Evolutionary conservation across 2,329 filamentous ascomycete genomes (phyloP), one percentile per base, ranked within the genome.

Genomic region (Chaetomium sp.): DNA sequence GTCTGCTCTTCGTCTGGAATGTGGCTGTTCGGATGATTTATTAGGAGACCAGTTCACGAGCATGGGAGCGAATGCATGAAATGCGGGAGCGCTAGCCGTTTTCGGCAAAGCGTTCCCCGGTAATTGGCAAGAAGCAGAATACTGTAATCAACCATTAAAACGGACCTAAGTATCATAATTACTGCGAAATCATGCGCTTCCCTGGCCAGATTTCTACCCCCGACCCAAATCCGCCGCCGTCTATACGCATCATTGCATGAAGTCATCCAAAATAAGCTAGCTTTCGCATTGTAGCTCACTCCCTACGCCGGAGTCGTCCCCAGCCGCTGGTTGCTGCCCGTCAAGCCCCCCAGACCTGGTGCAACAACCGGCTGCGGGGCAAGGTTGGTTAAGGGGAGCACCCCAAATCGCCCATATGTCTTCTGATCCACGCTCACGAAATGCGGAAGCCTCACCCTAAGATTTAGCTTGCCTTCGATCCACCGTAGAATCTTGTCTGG

Each of bases 401-500:
- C 88, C 1, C 92, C 92, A 65, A 95, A 96, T 52, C 92, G 81
- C 6, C 92, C 92, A 66, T 92, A 96, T 5, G 89, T 96, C 78
- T 96, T 96, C 72, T 96, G 91, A 67, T 97, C 92, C 12, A 96
- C 86, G 55, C 89, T 95, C 48, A 97, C 87, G 66, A 96, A 97
- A 72, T 95, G 89, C 45, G 92, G 92, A 33, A 97, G 73, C 57
- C 90, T 80, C 19, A 85, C 88, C 27, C 96, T 77, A 8, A 97
- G 78, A 67, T 95, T 94, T 57, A 97, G 74, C 69, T 92, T 95
- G 14, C 82, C 83, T 73, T 99, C 94, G 54, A 96, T 79, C 85
- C 88, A 97, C 61, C 91, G 81, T 54, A 97, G 76, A 34, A 87
- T 81, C 80, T 87, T 88, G 72, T 97, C 94, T 1, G 90, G 91